Base-by-base conservation (phyloP, 148 eudicot species). In the Fagopyrum tataricum region DNA sequence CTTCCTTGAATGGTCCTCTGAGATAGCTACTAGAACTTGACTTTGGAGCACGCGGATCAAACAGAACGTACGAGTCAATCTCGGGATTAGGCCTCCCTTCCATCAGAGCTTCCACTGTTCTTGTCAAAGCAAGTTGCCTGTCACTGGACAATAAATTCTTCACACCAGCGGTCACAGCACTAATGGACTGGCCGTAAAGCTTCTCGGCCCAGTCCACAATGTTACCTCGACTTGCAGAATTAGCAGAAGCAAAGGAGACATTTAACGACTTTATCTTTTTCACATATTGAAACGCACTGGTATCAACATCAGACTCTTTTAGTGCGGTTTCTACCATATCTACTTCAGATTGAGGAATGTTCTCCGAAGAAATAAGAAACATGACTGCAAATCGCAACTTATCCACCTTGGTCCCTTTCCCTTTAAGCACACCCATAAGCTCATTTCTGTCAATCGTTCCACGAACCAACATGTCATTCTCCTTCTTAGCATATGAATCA, bases 41-140 rank as follows among this genome's bases (percentile, higher is more conserved):
- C 84, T 94, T 94, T 8, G 98, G 97, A 78, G 98, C 91, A 71
- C 98, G 96, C 74, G 98, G 98, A 81, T 94, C 98, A 75, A 91
- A 89, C 75, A 88, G 44, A 53, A 89, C 79, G 73, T 89, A 94
- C 31, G 91, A 79, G 49, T 94, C 98, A 17, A 82, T 86, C 75
- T 91, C 98, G 15, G 97, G 97, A 81, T 87, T 89, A 13, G 96
- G 93, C 62, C 81, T 91, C 71, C 98, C 98, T 72, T 94, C 98
- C 97, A 94, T 94, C 76, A 94, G 78, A 40, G 90, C 96, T 80
- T 94, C 97, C 18, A 94, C 97, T 44, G 90, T 89, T 81, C 98
- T 88, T n/a, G 97, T 73, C 82, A 94, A 73, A 67, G 98, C 98
- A 77, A 91, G 78, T 72, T 94, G 98, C 73, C 87, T 85, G 74